Evolutionary conservation across 768 basidiomycete genomes (phyloP), one percentile per base, ranked within the genome.

Genomic region (Tylopilus balloui): DNA sequence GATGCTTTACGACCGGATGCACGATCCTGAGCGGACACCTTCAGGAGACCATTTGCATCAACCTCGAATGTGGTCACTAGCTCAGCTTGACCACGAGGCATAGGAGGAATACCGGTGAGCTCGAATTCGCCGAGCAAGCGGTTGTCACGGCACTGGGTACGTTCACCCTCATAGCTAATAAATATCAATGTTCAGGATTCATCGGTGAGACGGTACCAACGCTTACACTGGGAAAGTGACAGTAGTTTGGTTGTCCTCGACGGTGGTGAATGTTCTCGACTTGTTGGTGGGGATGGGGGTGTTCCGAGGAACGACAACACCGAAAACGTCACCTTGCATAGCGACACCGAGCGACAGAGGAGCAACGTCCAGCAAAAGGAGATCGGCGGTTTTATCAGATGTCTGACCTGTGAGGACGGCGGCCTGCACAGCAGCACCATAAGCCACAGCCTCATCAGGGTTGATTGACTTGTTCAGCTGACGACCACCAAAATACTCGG

Each of bases 261-360:
- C 96, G 47, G 96, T 99, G 60, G 96, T 99, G 81, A 99, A 99
- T 43, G 89, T 90, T 67, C 96, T 81, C 32, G 92, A 94, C 78
- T 98, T 99, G 84, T 94, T 98, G 69, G 95, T 93, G 49, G 96
- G 96, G 71, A 99, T 98, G 63, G 95, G 92, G 57, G 96, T 98
- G 80, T 99, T 99, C 62, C 96, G 89, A 67, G 95, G 95, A 62
- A 99, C 93, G 65, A 99, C 96, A 55, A 97, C 88, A 78, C 96
- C 96, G 72, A 99, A 99, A 69, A 99, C 91, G 69, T 99, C 96
- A 66, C 96, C 96, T 73, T 99, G 96, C 96, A 99, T 99, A 71
- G 96, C 96, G 60, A 99, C 96, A 86, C 95, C 95, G 63, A 99
- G 88, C 54, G 94, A 97, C 51, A 99, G 81, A 57, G 96, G 95